Evolutionary conservation across 2,329 filamentous ascomycete genomes (phyloP).

Genomic region (Cladorrhinum sp.): DNA sequence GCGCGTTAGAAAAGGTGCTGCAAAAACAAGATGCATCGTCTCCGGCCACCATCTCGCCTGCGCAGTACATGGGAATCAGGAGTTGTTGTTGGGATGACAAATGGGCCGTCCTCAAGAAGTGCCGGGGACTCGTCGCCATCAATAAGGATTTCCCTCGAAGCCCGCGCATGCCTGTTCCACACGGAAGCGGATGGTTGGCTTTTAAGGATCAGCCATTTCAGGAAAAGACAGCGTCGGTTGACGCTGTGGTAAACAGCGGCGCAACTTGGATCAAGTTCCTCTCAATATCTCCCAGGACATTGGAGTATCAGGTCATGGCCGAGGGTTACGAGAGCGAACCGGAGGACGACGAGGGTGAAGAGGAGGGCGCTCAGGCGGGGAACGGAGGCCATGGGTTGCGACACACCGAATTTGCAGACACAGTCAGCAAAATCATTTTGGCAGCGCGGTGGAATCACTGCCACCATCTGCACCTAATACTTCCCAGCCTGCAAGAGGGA

Average conservation of each 20-base stretch:
- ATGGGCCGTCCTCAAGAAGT: slow-evolving; percentile 33
- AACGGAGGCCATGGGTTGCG: slow-evolving; percentile 22
- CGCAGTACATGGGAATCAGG: slow-evolving; percentile 25
- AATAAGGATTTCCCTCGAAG: slow-evolving; percentile 30
- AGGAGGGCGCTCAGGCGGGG: slow-evolving; percentile 7
- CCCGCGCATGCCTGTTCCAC: slow-evolving; percentile 20
- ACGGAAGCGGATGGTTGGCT: slow-evolving; percentile 23
- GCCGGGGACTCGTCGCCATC: slow-evolving; percentile 28
- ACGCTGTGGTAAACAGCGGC: slow-evolving; percentile 35
- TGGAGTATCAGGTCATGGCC: slow-evolving; percentile 34
- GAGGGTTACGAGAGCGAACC: slow-evolving; percentile 31
- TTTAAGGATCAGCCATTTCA: slow-evolving; percentile 25
- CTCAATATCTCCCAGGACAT: slow-evolving; percentile 29
- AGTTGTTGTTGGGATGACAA: slow-evolving; percentile 27
- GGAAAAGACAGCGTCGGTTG: slow-evolving; percentile 28
- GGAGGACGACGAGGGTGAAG: slow-evolving; percentile 20
- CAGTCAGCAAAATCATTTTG: slow-evolving; percentile 29
- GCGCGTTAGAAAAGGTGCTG: slow-evolving; percentile 22
- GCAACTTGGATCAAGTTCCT: slow-evolving; percentile 36
- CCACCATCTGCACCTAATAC: slow-evolving; percentile 28
- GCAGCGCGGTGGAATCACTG: slow-evolving; percentile 32
- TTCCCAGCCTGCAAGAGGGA: slow-evolving; percentile 30
- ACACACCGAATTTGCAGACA: slow-evolving; percentile 28
- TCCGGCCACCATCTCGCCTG: slow-evolving; percentile 17
- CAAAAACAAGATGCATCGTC: slow-evolving; percentile 17